Conservation (phyloP, 345 rosid species). For the Nasturtium officinale region DNA sequence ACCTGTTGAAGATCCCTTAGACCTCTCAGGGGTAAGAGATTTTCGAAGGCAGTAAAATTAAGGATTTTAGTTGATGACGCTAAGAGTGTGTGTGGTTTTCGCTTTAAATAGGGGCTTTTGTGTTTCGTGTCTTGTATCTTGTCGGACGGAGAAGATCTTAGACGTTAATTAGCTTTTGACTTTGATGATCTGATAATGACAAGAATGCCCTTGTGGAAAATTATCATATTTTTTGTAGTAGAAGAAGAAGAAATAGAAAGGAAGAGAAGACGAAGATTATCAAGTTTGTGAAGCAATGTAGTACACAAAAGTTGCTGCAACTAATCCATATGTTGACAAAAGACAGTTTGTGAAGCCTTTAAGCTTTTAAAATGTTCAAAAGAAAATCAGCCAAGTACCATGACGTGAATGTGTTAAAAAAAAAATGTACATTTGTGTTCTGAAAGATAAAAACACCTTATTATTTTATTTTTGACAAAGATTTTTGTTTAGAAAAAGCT, state of each 20-base stretch:
- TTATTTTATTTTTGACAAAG: no score
- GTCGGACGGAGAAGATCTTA: constrained; percentile 44
- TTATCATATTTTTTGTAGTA: constrained; percentile 19
- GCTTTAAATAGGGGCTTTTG: constrained; percentile 36
- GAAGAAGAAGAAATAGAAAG: constrained; percentile 28
- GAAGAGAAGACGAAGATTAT: constrained; percentile 36
- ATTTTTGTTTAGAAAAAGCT: not conserved
- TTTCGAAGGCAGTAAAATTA: constrained; percentile 12
- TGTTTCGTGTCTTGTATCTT: constrained; percentile 30
- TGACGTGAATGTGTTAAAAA: not conserved
- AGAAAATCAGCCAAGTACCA: not conserved
- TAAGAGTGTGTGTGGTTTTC: constrained; percentile 13
- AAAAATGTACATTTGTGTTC: not conserved
- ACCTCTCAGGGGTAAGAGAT: constrained; percentile 8
- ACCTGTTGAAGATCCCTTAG: constrained; percentile 37
- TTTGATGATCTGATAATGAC: constrained; percentile 21
- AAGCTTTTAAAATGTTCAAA: not conserved
- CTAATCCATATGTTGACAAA: constrained; percentile 49
- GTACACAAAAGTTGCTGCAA: constrained; percentile 46
- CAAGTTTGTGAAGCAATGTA: constrained; percentile 45
- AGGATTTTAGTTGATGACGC: constrained; percentile 26
- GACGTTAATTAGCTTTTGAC: constrained; percentile 39
- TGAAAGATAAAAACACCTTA: not conserved
- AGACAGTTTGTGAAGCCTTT: constrained; percentile 6
- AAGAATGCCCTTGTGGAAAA: constrained; percentile 24